Evolutionary conservation across 306 rosid genomes (phyloP).

Genomic region (Quercus variabilis): DNA sequence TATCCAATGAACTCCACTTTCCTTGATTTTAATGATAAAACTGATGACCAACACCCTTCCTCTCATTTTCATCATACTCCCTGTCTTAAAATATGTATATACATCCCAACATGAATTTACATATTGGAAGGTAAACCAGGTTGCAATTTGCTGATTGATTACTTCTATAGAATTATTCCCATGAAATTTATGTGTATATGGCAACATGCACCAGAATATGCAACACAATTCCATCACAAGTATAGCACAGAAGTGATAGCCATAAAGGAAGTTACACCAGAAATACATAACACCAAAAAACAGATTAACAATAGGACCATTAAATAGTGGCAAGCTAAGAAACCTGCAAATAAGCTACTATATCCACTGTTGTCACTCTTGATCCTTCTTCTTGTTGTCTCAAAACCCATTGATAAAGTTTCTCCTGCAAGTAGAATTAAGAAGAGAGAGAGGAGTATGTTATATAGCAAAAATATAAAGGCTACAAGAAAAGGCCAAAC

Average conservation of each 20-base stretch:
- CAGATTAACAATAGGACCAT: not conserved
- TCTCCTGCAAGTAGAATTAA: conserved; percentile 35
- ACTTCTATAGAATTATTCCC: not conserved
- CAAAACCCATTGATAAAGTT: conserved; percentile 59
- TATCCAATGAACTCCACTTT: not conserved
- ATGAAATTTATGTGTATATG: not conserved
- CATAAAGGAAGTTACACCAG: not conserved
- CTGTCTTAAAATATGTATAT: not conserved
- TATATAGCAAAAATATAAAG: not conserved
- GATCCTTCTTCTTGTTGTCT: conserved; percentile 68
- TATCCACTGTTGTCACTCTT: conserved; percentile 45
- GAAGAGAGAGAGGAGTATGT: not conserved
- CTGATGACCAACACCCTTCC: not conserved
- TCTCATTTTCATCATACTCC: not conserved
- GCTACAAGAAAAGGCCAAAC: not conserved
- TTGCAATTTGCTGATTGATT: not conserved
- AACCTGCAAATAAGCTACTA: conserved; percentile 59
- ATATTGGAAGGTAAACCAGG: not conserved
- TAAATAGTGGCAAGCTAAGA: not conserved
- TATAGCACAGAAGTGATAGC: not conserved
- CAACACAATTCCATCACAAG: not conserved
- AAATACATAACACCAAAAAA: not conserved
- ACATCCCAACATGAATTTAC: not conserved
- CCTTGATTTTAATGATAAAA: not conserved
- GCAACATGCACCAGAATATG: not conserved